Evolutionary conservation across 106 monocot species (phyloP).

Genomic region (Chionographis japonica): DNA sequence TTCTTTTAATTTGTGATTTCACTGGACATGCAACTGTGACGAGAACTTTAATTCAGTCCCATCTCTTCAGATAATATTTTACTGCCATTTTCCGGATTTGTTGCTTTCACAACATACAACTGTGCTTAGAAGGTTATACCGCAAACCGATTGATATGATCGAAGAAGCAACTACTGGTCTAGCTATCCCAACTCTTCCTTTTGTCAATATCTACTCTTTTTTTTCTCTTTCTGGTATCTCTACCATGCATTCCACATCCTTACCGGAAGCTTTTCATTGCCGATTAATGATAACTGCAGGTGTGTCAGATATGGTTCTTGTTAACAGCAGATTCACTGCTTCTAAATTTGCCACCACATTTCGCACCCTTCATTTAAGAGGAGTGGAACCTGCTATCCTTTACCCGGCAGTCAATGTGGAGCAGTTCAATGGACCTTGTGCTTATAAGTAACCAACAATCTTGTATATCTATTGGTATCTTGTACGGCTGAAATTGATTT

Average conservation of each 20-base stretch:
- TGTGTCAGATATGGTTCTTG: slow-evolving; percentile 83
- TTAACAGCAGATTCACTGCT: slow-evolving; percentile 93
- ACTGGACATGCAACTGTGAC: background rate
- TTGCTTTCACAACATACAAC: slow-evolving; percentile 86
- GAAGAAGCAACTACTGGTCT: slow-evolving; percentile 93
- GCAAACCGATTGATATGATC: slow-evolving; percentile 85
- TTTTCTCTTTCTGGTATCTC: too few relatives aligned
- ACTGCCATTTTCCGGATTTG: slow-evolving; percentile 98
- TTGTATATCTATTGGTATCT: slow-evolving; percentile 33
- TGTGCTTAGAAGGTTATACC: slow-evolving; percentile 61
- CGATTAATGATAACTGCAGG: slow-evolving; percentile 41
- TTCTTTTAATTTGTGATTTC: background rate
- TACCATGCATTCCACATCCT: background rate
- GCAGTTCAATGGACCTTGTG: slow-evolving; percentile 55
- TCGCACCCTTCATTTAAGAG: slow-evolving; percentile 42
- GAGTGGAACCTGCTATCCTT: slow-evolving; percentile 63
- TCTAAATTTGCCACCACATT: slow-evolving; percentile 82
- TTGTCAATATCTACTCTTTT: background rate
- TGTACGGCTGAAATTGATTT: slow-evolving; percentile 2
- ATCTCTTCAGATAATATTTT: slow-evolving; percentile 69
- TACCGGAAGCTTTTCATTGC: background rate
- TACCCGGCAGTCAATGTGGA: slow-evolving; percentile 91
- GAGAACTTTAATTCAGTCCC: too few relatives aligned
- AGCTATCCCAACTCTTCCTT: slow-evolving; percentile 2
- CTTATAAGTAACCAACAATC: slow-evolving; percentile 71